Evolutionary conservation across 2,329 filamentous ascomycete species (phyloP), one percentile per base, ranked within the genome.

Genomic region (Monosporascus sp.): DNA sequence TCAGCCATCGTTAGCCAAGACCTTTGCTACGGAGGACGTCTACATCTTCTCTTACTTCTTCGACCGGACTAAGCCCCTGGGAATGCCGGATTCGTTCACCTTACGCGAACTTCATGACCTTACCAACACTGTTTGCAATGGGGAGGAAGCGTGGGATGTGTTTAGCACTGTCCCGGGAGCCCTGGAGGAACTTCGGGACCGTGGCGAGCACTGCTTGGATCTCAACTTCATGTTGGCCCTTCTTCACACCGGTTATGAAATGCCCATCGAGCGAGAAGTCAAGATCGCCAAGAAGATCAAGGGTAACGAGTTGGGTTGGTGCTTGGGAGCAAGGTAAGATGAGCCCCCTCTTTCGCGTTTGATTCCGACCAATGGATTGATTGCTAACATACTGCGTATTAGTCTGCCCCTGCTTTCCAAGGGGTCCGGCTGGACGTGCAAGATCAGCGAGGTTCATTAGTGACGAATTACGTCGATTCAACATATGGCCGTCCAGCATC

Each of bases 221-320:
- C 76, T 99, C 63, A 99, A 90, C 76, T 99, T 97, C 68, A 97
- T 97, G 90, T 75, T 96, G 63, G 89, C 89, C 25, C 78, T 99
- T 53, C 76, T 97, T 51, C 92, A 97, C 72, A 96, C 90, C 6
- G 94, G 94, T 3, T 99, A 99, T 66, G 94, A 97, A 62, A 97
- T 99, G 90, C 93, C 93, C 4, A 86, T 97, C 63, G 90, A 96
- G 61, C 83, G 95, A 39, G 94, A 99, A 72, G 91, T 99, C 60
- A 93, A 89, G 79, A 96, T 97, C 68, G 94, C 93, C 55, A 99
- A 99, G 88, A 96, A 97, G 81, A 96, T 99, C 68, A 93, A 95
- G 76, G 86, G 85, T 52, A 97, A 97, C 70, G 95, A 99, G 76
- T 75, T 99, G 64, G 94, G 94, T 39, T 99, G 94, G 94, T 97